Evolutionary conservation across 2,329 filamentous ascomycete genomes (phyloP), one percentile per base, ranked within the genome.

Genomic region (Hirsutella thompsonii): DNA sequence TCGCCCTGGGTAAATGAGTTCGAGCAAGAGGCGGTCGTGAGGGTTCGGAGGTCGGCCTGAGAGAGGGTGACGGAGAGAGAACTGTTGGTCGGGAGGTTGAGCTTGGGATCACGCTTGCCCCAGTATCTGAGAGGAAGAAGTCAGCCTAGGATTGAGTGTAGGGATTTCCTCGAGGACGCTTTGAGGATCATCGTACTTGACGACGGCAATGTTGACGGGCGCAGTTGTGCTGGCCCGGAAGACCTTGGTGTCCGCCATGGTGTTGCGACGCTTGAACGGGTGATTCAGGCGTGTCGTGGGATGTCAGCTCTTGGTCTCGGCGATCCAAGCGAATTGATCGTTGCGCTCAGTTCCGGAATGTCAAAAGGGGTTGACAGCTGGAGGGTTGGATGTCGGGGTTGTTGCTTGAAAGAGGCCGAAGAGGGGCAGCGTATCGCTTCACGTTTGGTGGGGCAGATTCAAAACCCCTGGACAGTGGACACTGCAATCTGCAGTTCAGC

Each of bases 31-130:
- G 92, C 92, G 41, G 93, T 96, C 37, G 92, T 98, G 61, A 95
- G 83, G 43, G 92, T 95, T 58, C 89, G 87, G 47, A 98, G 79
- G 58, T 95, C 90, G 61, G 77, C 73, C 67, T 98, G 92, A 39
- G 88, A 92, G 54, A 98, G 83, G 42, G 92, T 98, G 44, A 98
- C 90, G 47, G 87, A 94, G 57, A 98, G 80, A 49, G 92, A 98
- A 49, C 87, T 94, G 71, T 98, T 98, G 59, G 92, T 96, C 29
- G 92, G 92, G 42, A 96, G 83, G 66, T 98, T 98, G 54, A 96
- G 78, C 60, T 84, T 86, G 40, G 85, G 66, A 64, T 96, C 89
- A 47, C 92, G 85, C 69, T 98, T 98, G 53, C 93, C 92, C 92
- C 93, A 98, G 76, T 98, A 74, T 48, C 70, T 55, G 19, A n/a